A percentile compares a stretch with the other conserved stretches of the same genome.
Evolutionary conservation across 495 filamentous ascomycete species (phyloP).

Genomic region (Podospora didyma): DNA sequence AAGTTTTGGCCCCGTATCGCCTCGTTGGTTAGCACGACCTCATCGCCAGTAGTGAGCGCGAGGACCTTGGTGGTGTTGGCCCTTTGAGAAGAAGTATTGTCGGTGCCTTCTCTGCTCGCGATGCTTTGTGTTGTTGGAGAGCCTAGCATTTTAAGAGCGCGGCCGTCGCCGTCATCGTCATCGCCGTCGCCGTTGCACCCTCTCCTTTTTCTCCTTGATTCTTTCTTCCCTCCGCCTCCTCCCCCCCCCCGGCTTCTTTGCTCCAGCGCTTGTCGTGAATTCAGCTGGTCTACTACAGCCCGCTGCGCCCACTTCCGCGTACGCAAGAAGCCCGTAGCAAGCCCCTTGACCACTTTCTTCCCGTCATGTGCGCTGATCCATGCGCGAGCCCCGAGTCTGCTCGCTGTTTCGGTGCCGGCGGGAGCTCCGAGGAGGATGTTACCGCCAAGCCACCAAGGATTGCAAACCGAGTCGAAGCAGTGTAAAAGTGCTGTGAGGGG

Average conservation of each 20-base stretch:
- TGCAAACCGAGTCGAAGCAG: conserved; percentile 55
- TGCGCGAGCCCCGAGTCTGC: conserved; percentile 44
- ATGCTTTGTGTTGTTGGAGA: conserved; percentile 1
- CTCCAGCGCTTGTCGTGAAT: background rate
- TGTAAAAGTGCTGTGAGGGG: conserved; percentile 62
- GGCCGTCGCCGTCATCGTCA: background rate
- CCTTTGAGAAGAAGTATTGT: background rate
- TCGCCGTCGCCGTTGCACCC: background rate
- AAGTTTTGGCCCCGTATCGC: background rate
- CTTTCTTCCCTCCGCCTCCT: no score
- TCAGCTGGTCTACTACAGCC: conserved; percentile 33
- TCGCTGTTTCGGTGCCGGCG: conserved; percentile 54
- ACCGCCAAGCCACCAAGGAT: conserved; percentile 64
- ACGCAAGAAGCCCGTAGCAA: conserved; percentile 45
- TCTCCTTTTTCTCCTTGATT: background rate
- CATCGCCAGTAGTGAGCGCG: conserved; percentile 27
- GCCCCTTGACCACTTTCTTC: conserved; percentile 54
- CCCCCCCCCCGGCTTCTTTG: background rate
- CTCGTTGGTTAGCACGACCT: conserved; percentile 26
- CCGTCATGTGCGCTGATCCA: conserved; percentile 69
- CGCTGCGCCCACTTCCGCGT: conserved; percentile 40
- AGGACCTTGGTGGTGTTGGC: conserved; percentile 25
- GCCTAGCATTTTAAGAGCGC: background rate
- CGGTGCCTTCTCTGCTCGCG: background rate
- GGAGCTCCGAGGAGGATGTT: conserved; percentile 55